These are phyloP conservation scores for Eutrema japonicum DNA, from an alignment of 345 rosid species.

Conservation along the genomic window DNA sequence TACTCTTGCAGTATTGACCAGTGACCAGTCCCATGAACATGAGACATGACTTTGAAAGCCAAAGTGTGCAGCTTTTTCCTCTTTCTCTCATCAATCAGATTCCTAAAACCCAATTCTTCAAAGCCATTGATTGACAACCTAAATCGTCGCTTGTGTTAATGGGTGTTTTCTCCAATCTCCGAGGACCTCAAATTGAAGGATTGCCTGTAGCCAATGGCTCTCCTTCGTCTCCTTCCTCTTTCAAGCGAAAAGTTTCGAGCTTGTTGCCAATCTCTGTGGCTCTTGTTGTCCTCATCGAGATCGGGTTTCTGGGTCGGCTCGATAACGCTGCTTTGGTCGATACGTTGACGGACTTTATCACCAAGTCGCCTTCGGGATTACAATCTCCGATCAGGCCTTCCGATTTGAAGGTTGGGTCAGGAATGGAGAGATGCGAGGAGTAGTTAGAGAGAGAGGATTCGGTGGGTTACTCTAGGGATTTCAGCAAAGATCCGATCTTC, in stretches of 20 bases:
- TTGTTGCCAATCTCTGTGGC: constrained; percentile 66
- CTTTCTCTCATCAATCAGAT: background rate
- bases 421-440: constrained; percentile 62
- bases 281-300: constrained; percentile 67
- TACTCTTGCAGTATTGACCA: background rate
- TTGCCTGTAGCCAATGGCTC: constrained; percentile 43
- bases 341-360: constrained; percentile 59
- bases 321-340: constrained; percentile 62
- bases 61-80: background rate
- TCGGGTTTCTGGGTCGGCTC: constrained; percentile 76
- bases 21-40: constrained; percentile 17
- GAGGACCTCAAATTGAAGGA: constrained; percentile 53
- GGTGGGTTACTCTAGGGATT: constrained; percentile 65
- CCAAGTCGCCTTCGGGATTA: constrained; percentile 22
- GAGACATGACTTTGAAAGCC: constrained; percentile 1
- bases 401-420: constrained; percentile 32
- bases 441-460: constrained; percentile 81
- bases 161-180: constrained; percentile 62
- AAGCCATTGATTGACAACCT: background rate
- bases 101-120: constrained; percentile 1
- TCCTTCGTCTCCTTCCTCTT: constrained; percentile 37
- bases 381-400: background rate
- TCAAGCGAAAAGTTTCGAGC: constrained; percentile 65
- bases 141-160: constrained; percentile 24
- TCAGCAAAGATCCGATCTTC: constrained; percentile 64